Evolutionary conservation across 352 stramenopile species (phyloP).

Genomic region (Aphanomyces euteiches): DNA sequence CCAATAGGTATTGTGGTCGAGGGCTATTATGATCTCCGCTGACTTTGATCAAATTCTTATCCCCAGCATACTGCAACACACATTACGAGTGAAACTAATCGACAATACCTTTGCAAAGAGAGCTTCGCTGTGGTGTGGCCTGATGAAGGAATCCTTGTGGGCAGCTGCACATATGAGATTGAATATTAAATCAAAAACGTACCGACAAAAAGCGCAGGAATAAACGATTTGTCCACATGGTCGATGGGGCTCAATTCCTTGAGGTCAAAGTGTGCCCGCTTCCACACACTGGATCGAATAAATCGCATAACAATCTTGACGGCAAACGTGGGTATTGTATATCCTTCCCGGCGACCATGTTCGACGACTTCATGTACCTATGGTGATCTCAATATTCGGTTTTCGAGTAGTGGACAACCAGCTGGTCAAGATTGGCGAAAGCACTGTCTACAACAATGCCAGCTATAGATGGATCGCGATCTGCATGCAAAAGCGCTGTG

Average conservation of each 20-base stretch:
- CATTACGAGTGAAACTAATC: constrained; percentile 35
- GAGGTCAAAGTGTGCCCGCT: constrained; percentile 84
- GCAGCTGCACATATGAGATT: constrained; percentile 52
- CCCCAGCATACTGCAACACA: constrained; percentile 90
- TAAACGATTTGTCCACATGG: constrained; percentile 91
- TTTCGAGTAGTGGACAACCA: constrained; percentile 42
- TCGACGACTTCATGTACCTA: constrained; percentile 95
- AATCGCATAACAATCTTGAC: constrained; percentile 90
- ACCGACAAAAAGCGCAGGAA: constrained; percentile 93
- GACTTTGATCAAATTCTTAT: constrained; percentile 98
- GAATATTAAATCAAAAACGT: neutral
- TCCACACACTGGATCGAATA: constrained; percentile 89
- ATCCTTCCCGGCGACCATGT: constrained; percentile 89
- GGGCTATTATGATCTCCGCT: constrained; percentile 97
- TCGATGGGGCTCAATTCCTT: constrained; percentile 73
- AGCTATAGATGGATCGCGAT: constrained; percentile 95
- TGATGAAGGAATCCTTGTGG: constrained; percentile 95
- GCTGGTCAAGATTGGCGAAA: constrained; percentile 94
- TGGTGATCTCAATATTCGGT: neutral
- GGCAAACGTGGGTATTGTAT: constrained; percentile 88
- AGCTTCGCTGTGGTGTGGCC: constrained; percentile 78
- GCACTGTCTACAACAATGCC: constrained; percentile 96
- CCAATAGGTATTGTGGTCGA: constrained; percentile 92
- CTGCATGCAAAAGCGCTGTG: constrained; percentile 96
- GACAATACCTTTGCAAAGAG: constrained; percentile 45